These are phyloP conservation scores for Penicillium rolfsii DNA, from an alignment of 2,329 filamentous ascomycete species.

Conservation along the genomic window DNA sequence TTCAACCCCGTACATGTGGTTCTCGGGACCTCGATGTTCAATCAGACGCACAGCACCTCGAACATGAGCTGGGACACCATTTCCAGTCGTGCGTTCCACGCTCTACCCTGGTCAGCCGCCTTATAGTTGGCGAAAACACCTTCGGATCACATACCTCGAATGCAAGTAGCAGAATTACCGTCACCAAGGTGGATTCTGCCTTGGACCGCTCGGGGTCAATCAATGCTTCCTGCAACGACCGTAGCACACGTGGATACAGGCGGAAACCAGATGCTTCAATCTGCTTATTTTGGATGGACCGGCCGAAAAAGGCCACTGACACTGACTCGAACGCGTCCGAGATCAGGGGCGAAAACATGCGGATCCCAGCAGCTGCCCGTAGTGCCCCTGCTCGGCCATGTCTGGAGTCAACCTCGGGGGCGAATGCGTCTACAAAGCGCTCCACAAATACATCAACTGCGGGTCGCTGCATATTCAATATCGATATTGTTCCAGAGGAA, in stretches of 20 bases:
- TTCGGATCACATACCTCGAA: constrained; percentile 36
- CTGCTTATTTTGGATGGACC: constrained; percentile 38
- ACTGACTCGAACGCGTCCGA: constrained; percentile 44
- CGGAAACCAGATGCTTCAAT: constrained; percentile 40
- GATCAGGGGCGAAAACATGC: constrained; percentile 46
- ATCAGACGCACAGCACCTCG: constrained; percentile 42
- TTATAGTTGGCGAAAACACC: neutral
- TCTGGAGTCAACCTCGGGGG: constrained; percentile 41
- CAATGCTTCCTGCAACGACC: constrained; percentile 42
- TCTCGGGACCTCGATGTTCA: constrained; percentile 45
- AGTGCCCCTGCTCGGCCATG: constrained; percentile 42
- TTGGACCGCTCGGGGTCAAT: constrained; percentile 41
- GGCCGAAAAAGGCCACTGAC: constrained; percentile 45
- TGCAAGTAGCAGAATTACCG: constrained; percentile 43
- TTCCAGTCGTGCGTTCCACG: constrained; percentile 42
- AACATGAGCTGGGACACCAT: constrained; percentile 39
- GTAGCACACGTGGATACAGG: constrained; percentile 41
- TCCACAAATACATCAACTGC: constrained; percentile 43
- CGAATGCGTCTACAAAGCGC: constrained; percentile 47
- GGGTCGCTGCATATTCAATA: constrained; percentile 29
- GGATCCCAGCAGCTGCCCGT: constrained; percentile 42
- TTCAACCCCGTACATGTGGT: constrained; percentile 45
- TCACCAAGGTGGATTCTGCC: constrained; percentile 44
- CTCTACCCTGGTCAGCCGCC: constrained; percentile 28
- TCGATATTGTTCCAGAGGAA: constrained; percentile 26